phyloP scores from a whole-genome alignment of 352 stramenopile species.

The Elongisporangium prolatum region DNA sequence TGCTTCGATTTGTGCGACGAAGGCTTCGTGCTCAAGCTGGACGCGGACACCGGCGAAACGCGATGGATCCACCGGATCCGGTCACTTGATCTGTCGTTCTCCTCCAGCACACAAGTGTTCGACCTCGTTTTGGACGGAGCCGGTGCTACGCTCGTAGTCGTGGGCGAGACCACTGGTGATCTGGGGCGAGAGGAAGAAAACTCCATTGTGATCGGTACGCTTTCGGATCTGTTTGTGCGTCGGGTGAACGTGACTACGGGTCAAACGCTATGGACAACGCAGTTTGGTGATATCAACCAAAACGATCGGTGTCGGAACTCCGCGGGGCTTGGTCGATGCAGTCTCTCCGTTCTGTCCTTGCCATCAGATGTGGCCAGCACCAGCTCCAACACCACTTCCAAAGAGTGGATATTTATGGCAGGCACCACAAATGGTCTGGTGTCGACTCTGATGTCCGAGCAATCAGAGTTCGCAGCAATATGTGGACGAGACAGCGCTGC shows the following conservation, averaged over 20 bases:
- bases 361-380: not conserved
- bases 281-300: not conserved
- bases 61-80: slow-evolving; percentile 8
- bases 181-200: slow-evolving; percentile 1
- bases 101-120: slow-evolving; percentile 16
- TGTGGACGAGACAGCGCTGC: not conserved
- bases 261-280: slow-evolving; percentile 12
- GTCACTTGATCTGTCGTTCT: not conserved
- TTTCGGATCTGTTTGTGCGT: slow-evolving; percentile 19
- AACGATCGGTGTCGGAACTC: not conserved
- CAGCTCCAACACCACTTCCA: not conserved
- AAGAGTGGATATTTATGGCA: not conserved
- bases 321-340: not conserved
- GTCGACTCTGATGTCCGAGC: not conserved
- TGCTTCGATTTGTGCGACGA: slow-evolving; percentile 4
- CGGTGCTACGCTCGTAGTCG: slow-evolving; percentile 7
- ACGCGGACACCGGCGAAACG: slow-evolving; percentile 1
- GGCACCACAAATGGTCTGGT: not conserved
- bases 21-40: slow-evolving; percentile 15
- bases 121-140: slow-evolving; percentile 10
- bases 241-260: slow-evolving; percentile 12
- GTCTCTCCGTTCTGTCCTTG: not conserved
- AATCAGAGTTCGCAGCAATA: not conserved
- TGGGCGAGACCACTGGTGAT: slow-evolving; percentile 20
- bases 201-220: slow-evolving; percentile 4